A percentile compares a stretch with the other conserved stretches of the same genome.
Conservation (phyloP, 306 rosid species). For the Lupinus albus region DNA sequence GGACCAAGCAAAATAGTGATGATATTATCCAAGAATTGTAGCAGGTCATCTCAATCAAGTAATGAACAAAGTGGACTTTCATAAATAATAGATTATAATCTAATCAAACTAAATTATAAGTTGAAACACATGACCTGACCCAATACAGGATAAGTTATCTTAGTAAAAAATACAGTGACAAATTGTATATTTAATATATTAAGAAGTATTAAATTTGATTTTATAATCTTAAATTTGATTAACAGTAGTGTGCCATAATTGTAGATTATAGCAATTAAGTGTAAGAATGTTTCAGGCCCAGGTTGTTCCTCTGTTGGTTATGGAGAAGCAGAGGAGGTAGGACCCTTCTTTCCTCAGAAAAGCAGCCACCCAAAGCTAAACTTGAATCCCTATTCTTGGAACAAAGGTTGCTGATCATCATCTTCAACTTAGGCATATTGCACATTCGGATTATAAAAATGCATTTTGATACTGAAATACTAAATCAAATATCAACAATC, state of each 20-base stretch:
- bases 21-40: neutral
- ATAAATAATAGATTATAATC: too few relatives aligned
- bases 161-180: too few relatives aligned
- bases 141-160: too few relatives aligned
- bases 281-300: conserved; percentile 60
- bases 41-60: neutral
- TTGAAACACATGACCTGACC: too few relatives aligned
- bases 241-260: neutral
- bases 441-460: too few relatives aligned
- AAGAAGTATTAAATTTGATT: too few relatives aligned
- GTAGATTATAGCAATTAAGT: neutral
- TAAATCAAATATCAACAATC: neutral
- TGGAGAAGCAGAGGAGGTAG: conserved; percentile 87
- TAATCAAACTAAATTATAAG: too few relatives aligned
- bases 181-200: too few relatives aligned
- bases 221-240: too few relatives aligned
- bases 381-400: conserved; percentile 82
- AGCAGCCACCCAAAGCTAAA: conserved; percentile 67
- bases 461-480: too few relatives aligned
- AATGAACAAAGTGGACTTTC: neutral
- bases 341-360: conserved; percentile 81
- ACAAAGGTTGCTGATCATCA: conserved; percentile 71
- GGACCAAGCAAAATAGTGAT: neutral
- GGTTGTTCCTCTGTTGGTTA: conserved; percentile 90
- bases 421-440: too few relatives aligned